Evolutionary conservation across 352 stramenopile species (phyloP), one percentile per base, ranked within the genome.

Genomic region (Phytophthora cryptogea): DNA sequence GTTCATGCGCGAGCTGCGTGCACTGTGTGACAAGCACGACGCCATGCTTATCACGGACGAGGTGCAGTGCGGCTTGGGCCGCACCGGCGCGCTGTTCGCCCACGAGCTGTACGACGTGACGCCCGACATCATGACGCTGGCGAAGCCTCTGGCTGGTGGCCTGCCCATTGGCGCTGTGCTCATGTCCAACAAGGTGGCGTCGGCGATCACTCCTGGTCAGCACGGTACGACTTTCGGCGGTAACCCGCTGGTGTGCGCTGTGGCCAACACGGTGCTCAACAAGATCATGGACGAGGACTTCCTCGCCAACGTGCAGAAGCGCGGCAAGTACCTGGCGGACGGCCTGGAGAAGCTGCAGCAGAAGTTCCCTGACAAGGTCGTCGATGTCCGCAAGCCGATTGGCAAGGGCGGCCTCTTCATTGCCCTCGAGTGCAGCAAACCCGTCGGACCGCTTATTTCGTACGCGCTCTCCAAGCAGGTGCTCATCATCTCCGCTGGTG

Each of bases 11-110:
- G 83, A 88, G 10, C 76, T 98, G 39, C 82, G 96, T 16, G 74
- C 89, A 30, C 66, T 99, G 13, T 98, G 92, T 67, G 92, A 99
- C 66, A 94, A 98, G 56, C 88, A 90, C 62, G 90, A 92, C 52
- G 90, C 98, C 16, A 78, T 99, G 39, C 76, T 99, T 49, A 99
- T 99, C 70, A 92, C 86, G n/a, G 97, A 99, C 81, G 97, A 99
- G 81, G 96, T 99, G 26, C 97, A 99, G 80, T 89, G 95, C 36
- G 97, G 97, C 32, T 78, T 99, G n/a, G 96, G 94, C 14, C 93
- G 97, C 33, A 98, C 90, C 31, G 97, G 97, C 52, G 96, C 83
- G 59, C 63, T 99, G 7, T 99, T 97, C 81, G 95, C 90, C 46
- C 95, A 98, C 70, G 77, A 99, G 76, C 81, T 98, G 59, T 86